Evolutionary conservation across 345 rosid species (phyloP), one percentile per base, ranked within the genome.

Genomic region (Moringa oleifera): DNA sequence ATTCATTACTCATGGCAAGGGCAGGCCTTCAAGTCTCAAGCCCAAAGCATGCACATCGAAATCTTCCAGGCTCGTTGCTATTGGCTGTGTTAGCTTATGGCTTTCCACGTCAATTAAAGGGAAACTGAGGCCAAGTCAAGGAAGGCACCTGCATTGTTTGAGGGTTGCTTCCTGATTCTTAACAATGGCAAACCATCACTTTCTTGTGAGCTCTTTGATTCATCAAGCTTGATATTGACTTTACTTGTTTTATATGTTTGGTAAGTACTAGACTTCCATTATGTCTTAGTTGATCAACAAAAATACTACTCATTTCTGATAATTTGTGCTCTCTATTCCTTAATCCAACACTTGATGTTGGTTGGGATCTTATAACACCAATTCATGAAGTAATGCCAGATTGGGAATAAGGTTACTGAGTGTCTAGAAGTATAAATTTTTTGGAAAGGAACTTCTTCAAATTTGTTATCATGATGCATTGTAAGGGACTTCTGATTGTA

Each of bases 41-140:
- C 86, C 1, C 96, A 86, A 66, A 84, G 81, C 45, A 83, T 94
- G 97, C 86, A 83, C 61, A 75, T 86, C 12, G 97, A 94, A 66
- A 94, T 94, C 73, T 91, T 94, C 51, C 95, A 86, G 45, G 90
- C 99, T 21, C 97, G 96, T 7, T 90, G 97, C n/a, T n/a, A n/a
- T n/a, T n/a, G n/a, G 97, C 86, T 90, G 6, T 88, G 92, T 28
- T 95, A 94, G 75, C 96, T 90, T 24, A 85, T 85, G 79, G 99
- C 97, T 64, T 88, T 88, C 72, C 95, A 88, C 68, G 82, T 94
- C 67, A 94, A 90, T 68, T 59, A 86, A 70, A 86, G 84, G 73
- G 90, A 85, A 66, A 65, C 82, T 0, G 75, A 81, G 67, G 69
- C 67, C 56, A 73, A 68, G 17, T 66, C 89, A 22, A 64, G 70